phyloP scores from a whole-genome alignment of 2,329 filamentous ascomycete genomes.

The Curvularia sp. region DNA sequence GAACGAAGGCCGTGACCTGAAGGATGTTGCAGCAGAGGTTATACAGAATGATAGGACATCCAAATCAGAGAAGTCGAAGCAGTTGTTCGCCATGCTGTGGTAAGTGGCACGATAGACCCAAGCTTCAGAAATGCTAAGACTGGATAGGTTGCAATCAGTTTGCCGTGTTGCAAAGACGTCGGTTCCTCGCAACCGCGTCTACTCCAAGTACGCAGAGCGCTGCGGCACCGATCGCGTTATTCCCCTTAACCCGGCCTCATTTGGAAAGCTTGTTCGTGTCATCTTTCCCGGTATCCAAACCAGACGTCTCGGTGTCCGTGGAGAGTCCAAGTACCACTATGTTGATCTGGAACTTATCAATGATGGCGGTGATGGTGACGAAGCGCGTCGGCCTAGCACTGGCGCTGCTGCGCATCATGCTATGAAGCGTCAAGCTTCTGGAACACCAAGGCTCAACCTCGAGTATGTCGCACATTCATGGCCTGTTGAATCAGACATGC shows the following conservation, averaged over 20 bases:
- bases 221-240: conserved; percentile 94
- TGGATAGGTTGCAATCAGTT: conserved; percentile 71
- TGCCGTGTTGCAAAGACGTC: conserved; percentile 79
- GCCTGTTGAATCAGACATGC: not conserved
- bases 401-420: conserved; percentile 32
- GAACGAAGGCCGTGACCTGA: conserved; percentile 71
- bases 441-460: conserved; percentile 45
- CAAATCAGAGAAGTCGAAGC: conserved; percentile 81
- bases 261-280: conserved; percentile 95
- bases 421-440: conserved; percentile 44
- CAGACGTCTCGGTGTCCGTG: conserved; percentile 85
- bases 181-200: conserved; percentile 90
- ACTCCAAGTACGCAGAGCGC: conserved; percentile 90
- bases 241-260: conserved; percentile 94
- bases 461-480: conserved; percentile 30
- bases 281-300: conserved; percentile 96
- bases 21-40: conserved; percentile 76
- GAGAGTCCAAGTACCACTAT: conserved; percentile 99
- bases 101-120: conserved; percentile 52
- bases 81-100: conserved; percentile 90
- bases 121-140: conserved; percentile 32
- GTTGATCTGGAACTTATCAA: conserved; percentile 61
- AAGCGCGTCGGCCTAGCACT: conserved; percentile 30
- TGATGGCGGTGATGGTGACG: conserved; percentile 47
- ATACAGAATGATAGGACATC: conserved; percentile 81